A percentile compares a stretch with the other conserved stretches of the same genome.
Conservation (phyloP, 2,329 filamentous ascomycete genomes). For the Phialemonium atrogriseum region DNA sequence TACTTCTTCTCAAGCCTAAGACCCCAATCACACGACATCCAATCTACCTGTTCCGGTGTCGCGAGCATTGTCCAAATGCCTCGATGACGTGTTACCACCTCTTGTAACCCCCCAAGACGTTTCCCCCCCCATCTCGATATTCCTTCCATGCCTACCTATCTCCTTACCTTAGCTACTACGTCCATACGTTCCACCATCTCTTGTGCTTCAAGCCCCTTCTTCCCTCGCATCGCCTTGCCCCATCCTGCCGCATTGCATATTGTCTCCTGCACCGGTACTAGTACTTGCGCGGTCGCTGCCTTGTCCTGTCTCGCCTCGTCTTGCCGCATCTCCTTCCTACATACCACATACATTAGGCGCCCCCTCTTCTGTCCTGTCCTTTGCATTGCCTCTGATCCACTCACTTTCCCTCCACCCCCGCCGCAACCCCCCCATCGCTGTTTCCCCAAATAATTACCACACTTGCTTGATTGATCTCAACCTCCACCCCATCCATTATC, state of each 20-base stretch:
- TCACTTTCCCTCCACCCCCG: constrained; percentile 8
- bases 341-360: too few species aligned
- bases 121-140: too few species aligned
- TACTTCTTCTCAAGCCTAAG: not conserved
- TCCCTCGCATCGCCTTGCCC: constrained; percentile 7
- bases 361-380: too few species aligned
- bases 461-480: too few species aligned
- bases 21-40: not conserved
- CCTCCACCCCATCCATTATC: constrained; percentile 8
- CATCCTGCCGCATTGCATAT: constrained; percentile 1
- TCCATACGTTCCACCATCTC: not conserved
- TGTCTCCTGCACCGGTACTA: constrained; percentile 1
- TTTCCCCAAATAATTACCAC: constrained; percentile 15
- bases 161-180: constrained; percentile 1
- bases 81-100: constrained; percentile 27
- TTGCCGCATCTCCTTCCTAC: constrained; percentile 2
- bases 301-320: constrained; percentile 12
- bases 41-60: constrained; percentile 4
- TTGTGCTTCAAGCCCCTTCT: constrained; percentile 5
- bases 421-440: constrained; percentile 5
- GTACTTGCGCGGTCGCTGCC: constrained; percentile 3
- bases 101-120: constrained; percentile 23
- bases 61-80: constrained; percentile 18
- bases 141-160: constrained; percentile 10
- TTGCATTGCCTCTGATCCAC: too few species aligned